Evolutionary conservation across 2,329 filamentous ascomycete species (phyloP).

Genomic region (Colletotrichum higginsianum): DNA sequence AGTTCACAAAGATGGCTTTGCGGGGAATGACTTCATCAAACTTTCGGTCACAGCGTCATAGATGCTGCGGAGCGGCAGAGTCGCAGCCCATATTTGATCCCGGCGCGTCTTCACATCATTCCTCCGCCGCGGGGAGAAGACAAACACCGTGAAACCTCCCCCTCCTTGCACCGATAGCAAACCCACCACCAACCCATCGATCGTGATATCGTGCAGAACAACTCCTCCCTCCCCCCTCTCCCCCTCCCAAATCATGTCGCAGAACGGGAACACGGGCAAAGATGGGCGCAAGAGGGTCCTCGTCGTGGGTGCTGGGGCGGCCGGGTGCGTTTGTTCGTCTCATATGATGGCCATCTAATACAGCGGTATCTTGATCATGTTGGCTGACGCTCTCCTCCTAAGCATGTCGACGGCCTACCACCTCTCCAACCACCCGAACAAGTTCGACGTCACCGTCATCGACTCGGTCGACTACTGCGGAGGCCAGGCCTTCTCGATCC

Average conservation of each 20-base stretch:
- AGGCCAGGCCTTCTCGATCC: conserved; percentile 74
- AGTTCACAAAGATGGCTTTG: conserved; percentile 15
- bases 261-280: conserved; percentile 33
- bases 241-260: conserved; percentile 25
- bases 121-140: no score
- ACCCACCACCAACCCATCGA: conserved; percentile 2
- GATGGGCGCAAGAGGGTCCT: conserved; percentile 52
- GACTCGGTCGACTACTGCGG: conserved; percentile 72
- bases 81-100: conserved; percentile 28
- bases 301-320: conserved; percentile 59
- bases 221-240: neutral
- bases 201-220: conserved; percentile 37
- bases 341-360: neutral
- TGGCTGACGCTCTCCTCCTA: neutral
- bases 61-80: conserved; percentile 20
- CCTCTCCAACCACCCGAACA: conserved; percentile 70
- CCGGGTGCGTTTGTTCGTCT: conserved; percentile 48
- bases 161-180: conserved; percentile 11
- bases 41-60: conserved; percentile 40
- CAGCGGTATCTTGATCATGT: no score
- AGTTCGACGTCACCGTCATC: conserved; percentile 72
- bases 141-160: neutral
- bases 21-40: conserved; percentile 37
- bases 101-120: neutral
- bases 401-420: conserved; percentile 72